Percentiles rank a stretch among this genome's conserved stretches.
Evolutionary conservation across 768 basidiomycete species (phyloP).

Genomic region (Russula brevipes): DNA sequence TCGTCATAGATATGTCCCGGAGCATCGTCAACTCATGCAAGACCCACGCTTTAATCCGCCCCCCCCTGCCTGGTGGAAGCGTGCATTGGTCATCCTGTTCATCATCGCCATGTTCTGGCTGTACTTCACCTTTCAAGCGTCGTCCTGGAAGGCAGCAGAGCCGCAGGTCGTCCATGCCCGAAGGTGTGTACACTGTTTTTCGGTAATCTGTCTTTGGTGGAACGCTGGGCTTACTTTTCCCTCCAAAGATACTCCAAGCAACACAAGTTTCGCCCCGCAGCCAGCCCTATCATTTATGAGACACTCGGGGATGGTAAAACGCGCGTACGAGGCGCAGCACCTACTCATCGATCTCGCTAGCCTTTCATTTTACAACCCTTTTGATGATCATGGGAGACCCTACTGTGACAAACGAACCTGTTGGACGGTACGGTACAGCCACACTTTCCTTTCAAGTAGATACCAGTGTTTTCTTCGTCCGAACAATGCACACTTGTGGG

Average conservation of each 20-base stretch:
- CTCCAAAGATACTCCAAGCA: conserved; percentile 70
- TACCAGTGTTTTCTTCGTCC: not conserved
- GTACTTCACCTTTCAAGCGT: conserved; percentile 31
- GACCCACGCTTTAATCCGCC: conserved; percentile 49
- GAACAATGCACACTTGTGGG: not conserved
- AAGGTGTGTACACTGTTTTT: conserved; percentile 42
- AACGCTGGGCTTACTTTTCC: not conserved
- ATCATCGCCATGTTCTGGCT: conserved; percentile 40
- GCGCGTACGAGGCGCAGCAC: conserved; percentile 63
- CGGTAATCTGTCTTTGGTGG: not conserved
- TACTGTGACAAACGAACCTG: not conserved
- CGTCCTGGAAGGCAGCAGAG: conserved; percentile 21
- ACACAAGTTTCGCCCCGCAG: conserved; percentile 76
- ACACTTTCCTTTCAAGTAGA: conserved; percentile 2
- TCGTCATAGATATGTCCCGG: conserved; percentile 1
- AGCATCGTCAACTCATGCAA: conserved; percentile 21
- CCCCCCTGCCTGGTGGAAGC: conserved; percentile 48
- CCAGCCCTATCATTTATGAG: conserved; percentile 79
- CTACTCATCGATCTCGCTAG: conserved; percentile 26
- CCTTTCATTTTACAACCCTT: not conserved
- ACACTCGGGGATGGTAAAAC: conserved; percentile 63
- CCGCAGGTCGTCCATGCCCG: conserved; percentile 55
- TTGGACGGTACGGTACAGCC: not conserved
- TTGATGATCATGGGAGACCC: not conserved
- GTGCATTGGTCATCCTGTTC: conserved; percentile 42